Evolutionary conservation across 2,329 filamentous ascomycete species (phyloP), one percentile per base, ranked within the genome.

Genomic region (Cytospora leucostoma): DNA sequence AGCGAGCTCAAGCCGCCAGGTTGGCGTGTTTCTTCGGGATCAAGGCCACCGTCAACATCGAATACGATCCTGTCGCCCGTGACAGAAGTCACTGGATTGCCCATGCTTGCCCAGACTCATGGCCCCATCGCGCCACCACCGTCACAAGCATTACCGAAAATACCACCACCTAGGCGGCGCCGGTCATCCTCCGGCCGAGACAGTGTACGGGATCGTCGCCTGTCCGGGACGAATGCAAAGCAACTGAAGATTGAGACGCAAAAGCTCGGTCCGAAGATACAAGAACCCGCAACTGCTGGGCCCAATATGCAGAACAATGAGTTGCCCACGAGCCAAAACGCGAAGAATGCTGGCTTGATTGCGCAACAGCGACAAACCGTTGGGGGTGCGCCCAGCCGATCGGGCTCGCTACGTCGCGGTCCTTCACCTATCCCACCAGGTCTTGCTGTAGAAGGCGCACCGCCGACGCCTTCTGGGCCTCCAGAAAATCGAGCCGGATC

Each of bases 231-330:
- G 69, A 92, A 91, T 70, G 79, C 85, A 15, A 93, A 91, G 73
- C 90, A 93, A 71, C 80, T 98, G 57, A 96, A 93, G 77, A 97
- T 98, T 62, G 92, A 97, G 74, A 97, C 93, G 0, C 69, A 73
- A 10, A 76, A 75, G 66, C 65, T 77, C n/a, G 68, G 66, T 51
- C 72, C 67, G 27, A 70, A 68, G 21, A 63, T 68, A 19, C 68
- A 67, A 33, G 68, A 67, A 19, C 69, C 70, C 11, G 67, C 70
- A 11, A 65, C 69, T 19, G 65, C 64, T n/a, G 68, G 69, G 12
- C 71, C 72, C 11, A 70, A 61, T 44, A 40, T 69, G 40, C 64
- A 66, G 35, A 61, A 58, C 35, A 34, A 55, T 12, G 64, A 66
- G 8, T 21, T 63, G 50, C 50, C 61, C 32, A 19, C 37, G 11